A percentile compares a stretch with the other conserved stretches of the same genome.
phyloP scores from a whole-genome alignment of 768 basidiomycete genomes.

The Chlorophyllum brunneum region DNA sequence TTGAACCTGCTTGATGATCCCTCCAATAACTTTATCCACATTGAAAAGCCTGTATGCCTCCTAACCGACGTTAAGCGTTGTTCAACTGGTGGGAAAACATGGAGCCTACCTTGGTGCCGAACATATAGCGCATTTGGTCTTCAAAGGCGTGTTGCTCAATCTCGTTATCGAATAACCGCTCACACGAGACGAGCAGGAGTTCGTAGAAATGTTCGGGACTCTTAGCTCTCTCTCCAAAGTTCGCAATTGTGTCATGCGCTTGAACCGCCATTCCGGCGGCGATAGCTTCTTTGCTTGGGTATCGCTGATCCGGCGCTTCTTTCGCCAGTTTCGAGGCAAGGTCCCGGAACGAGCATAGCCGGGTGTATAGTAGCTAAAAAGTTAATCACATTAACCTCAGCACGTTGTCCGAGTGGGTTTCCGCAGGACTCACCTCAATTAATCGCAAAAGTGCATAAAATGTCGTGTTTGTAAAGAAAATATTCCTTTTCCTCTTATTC shows the following conservation, averaged over 20 bases:
- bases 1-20: constrained; percentile 85
- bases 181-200: constrained; percentile 80
- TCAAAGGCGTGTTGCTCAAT: constrained; percentile 86
- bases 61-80: constrained; percentile 26
- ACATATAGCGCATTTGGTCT: constrained; percentile 85
- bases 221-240: constrained; percentile 27
- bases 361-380: constrained; percentile 72
- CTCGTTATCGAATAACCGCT: constrained; percentile 89
- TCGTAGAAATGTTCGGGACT: constrained; percentile 70
- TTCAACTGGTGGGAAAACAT: background rate
- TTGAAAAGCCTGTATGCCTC: constrained; percentile 90
- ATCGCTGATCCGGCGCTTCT: constrained; percentile 18
- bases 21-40: constrained; percentile 85
- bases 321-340: constrained; percentile 47
- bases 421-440: constrained; percentile 61
- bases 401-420: background rate
- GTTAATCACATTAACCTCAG: constrained; percentile 7
- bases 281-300: constrained; percentile 20
- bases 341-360: constrained; percentile 77
- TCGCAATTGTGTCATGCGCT: constrained; percentile 22
- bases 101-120: constrained; percentile 64
- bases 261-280: constrained; percentile 26
- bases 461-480: constrained; percentile 87
- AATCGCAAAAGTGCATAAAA: constrained; percentile 85
- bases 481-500: constrained; percentile 33